Conservation (phyloP, 345 rosid species). For the Brassica rapa region DNA sequence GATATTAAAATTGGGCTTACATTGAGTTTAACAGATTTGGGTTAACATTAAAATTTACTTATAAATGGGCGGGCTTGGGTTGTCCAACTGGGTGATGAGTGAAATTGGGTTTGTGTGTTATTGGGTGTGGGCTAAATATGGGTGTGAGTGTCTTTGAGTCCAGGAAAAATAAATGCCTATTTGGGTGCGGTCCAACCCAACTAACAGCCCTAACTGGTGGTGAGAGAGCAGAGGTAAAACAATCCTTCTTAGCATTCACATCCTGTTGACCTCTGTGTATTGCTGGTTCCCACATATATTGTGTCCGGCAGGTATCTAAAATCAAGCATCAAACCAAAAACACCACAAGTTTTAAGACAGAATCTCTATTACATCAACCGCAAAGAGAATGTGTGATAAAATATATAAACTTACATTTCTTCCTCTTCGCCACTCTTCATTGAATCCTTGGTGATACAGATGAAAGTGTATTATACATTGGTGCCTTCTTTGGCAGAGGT, state of each 20-base stretch:
- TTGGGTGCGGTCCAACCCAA: too few relatives aligned
- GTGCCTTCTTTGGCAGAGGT: constrained; percentile 93
- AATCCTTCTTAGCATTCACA: constrained; percentile 52
- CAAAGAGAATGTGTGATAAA: background rate
- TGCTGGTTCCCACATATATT: constrained; percentile 65
- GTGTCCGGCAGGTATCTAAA: constrained; percentile 71
- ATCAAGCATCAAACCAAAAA: constrained; percentile 15
- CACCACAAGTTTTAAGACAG: constrained; percentile 21
- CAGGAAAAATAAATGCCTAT: too few relatives aligned
- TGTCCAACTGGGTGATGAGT: too few relatives aligned
- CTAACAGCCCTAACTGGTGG: background rate
- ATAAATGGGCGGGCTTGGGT: too few relatives aligned
- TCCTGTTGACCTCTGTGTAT: constrained; percentile 57
- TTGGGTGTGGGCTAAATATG: too few relatives aligned
- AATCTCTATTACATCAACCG: background rate
- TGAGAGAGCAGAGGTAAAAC: background rate
- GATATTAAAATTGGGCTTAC: too few relatives aligned
- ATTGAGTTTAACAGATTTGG: too few relatives aligned
- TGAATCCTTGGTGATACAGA: constrained; percentile 80
- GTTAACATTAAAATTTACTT: too few relatives aligned
- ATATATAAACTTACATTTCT: constrained; percentile 63
- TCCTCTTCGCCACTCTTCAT: constrained; percentile 88
- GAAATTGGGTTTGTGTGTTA: too few relatives aligned
- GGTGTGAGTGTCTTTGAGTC: too few relatives aligned
- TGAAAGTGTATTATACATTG: constrained; percentile 84